phyloP scores from a whole-genome alignment of 495 filamentous ascomycete species.

The Xylaria intraflava region DNA sequence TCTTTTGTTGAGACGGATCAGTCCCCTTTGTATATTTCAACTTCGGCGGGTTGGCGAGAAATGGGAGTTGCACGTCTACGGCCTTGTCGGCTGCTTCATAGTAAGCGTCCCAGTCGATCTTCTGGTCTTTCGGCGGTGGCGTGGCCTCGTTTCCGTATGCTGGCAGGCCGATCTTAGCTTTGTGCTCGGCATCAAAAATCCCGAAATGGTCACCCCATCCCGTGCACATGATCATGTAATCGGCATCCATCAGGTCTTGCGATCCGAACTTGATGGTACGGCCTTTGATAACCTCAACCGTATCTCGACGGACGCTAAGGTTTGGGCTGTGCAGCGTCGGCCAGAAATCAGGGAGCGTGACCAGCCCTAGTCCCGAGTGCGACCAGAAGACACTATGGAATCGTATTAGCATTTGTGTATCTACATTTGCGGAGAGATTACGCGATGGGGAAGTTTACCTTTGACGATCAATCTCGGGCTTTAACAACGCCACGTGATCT shows the following conservation, averaged over 20 bases:
- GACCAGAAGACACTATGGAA: slow-evolving; percentile 32
- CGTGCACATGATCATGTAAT: slow-evolving; percentile 30
- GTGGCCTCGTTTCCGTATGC: slow-evolving; percentile 2
- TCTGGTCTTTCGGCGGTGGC: not conserved
- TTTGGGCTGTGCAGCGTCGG: slow-evolving; percentile 30
- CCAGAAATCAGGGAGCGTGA: slow-evolving; percentile 33
- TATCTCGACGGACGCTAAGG: slow-evolving; percentile 24
- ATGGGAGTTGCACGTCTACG: slow-evolving; percentile 20
- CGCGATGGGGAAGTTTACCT: slow-evolving; percentile 3
- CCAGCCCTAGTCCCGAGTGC: slow-evolving; percentile 31
- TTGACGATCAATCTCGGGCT: slow-evolving; percentile 6
- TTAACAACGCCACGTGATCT: slow-evolving; percentile 4
- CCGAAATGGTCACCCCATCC: slow-evolving; percentile 22
- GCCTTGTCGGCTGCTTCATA: slow-evolving; percentile 21
- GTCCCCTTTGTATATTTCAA: not conserved
- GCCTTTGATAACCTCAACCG: slow-evolving; percentile 9
- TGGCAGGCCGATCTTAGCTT: slow-evolving; percentile 18
- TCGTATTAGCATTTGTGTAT: slow-evolving; percentile 2
- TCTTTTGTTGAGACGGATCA: slow-evolving; percentile 13
- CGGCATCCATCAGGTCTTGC: slow-evolving; percentile 5
- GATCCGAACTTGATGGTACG: slow-evolving; percentile 10
- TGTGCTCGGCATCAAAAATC: slow-evolving; percentile 17
- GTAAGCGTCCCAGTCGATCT: slow-evolving; percentile 18
- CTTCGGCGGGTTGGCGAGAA: slow-evolving; percentile 12
- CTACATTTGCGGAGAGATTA: not conserved